A percentile compares a stretch with the other conserved stretches of the same genome.
These are phyloP conservation scores for Daldinia loculata DNA, from an alignment of 495 filamentous ascomycete genomes.

Conservation along the genomic window DNA sequence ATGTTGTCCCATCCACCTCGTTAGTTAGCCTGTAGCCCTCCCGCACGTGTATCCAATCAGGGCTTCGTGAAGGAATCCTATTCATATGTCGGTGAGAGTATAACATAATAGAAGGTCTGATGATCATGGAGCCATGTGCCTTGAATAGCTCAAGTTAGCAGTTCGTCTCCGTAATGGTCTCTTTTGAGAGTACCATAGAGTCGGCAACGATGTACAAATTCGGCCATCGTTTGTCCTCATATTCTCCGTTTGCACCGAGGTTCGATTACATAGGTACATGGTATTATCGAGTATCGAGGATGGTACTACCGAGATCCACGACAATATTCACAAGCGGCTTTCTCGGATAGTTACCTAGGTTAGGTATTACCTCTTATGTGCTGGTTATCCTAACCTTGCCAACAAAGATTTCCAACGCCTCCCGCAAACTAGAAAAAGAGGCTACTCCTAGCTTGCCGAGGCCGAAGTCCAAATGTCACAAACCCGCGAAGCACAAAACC, in stretches of 20 bases:
- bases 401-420: not conserved
- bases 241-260: not conserved
- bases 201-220: constrained; percentile 1
- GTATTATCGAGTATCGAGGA: not conserved
- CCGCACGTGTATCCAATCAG: constrained; percentile 27
- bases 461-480: not conserved
- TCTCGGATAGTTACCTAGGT: constrained; percentile 8
- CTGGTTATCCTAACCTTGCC: not conserved
- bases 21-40: constrained; percentile 1
- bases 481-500: not conserved
- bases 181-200: not conserved
- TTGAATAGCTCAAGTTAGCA: constrained; percentile 3
- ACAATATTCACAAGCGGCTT: not conserved
- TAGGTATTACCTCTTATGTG: constrained; percentile 3
- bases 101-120: constrained; percentile 17
- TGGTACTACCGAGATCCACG: not conserved
- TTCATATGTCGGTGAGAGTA: constrained; percentile 38
- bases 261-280: not conserved
- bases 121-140: constrained; percentile 30
- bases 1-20: constrained; percentile 14
- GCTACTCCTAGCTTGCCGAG: not conserved
- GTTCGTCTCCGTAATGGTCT: not conserved
- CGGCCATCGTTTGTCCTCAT: not conserved
- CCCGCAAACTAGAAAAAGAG: not conserved
- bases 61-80: not conserved